A percentile compares a stretch with the other conserved stretches of the same genome.
Conservation (phyloP, 257 asterid species). For the Solanum chmielewskii region DNA sequence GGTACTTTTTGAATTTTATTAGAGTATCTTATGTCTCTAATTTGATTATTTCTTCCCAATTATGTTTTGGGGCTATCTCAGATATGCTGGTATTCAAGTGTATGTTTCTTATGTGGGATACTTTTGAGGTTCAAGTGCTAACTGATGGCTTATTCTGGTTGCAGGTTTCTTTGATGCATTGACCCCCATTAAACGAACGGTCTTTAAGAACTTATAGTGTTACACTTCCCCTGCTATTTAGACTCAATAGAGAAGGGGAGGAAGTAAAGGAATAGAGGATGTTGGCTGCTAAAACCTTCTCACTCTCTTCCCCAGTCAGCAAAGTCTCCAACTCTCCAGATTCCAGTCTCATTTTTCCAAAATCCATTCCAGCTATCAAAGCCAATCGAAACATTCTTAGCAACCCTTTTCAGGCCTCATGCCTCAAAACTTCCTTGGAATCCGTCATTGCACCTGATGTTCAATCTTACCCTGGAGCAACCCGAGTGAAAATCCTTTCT, state of each 20-base stretch:
- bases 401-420: constrained; percentile 5
- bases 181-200: neutral
- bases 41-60: neutral
- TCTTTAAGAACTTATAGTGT: neutral
- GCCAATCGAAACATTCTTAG: constrained; percentile 1
- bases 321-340: constrained; percentile 7
- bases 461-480: constrained; percentile 35
- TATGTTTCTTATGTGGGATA: neutral
- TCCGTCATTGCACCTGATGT: constrained; percentile 18
- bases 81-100: neutral
- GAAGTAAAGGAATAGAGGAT: constrained; percentile 9
- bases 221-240: neutral
- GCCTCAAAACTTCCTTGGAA: constrained; percentile 33
- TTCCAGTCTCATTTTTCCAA: constrained; percentile 7
- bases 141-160: neutral
- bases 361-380: neutral
- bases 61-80: neutral
- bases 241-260: neutral
- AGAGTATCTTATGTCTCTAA: neutral
- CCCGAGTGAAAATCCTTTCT: constrained; percentile 56
- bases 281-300: constrained; percentile 40
- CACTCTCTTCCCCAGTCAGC: constrained; percentile 16
- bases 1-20: neutral
- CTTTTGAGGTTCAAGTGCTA: neutral
- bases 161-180: neutral